Evolutionary conservation across 208 protist species (phyloP).

Genomic region (Trichomonas gallinae): DNA sequence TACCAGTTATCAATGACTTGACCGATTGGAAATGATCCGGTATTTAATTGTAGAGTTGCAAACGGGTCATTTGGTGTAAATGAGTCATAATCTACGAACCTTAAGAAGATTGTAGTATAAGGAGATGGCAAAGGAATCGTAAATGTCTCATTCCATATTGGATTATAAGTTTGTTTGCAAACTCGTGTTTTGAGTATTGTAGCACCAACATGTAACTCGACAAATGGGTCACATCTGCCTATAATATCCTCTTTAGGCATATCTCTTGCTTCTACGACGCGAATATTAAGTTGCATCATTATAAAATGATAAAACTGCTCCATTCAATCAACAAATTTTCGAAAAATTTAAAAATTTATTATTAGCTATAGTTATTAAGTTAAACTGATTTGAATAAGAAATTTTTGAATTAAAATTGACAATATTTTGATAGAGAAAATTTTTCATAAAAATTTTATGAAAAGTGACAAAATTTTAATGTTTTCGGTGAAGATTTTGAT

Average conservation of each 20-base stretch:
- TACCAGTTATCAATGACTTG: background rate
- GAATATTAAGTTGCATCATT: background rate
- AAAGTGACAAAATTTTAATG: too few relatives aligned
- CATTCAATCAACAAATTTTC: too few relatives aligned
- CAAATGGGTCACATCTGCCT: background rate
- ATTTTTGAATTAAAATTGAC: too few relatives aligned
- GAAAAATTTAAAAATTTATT: too few relatives aligned
- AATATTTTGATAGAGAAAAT: too few relatives aligned
- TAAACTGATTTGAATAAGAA: too few relatives aligned
- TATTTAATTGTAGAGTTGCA: background rate
- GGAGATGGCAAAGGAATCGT: background rate
- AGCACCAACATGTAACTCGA: background rate
- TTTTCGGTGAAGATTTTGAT: too few relatives aligned
- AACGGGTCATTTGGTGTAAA: background rate
- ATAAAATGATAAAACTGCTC: background rate
- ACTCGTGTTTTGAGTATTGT: background rate
- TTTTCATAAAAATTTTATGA: too few relatives aligned
- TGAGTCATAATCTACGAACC: background rate
- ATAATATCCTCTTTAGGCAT: background rate
- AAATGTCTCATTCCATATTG: background rate
- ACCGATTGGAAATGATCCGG: background rate
- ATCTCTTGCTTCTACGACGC: background rate
- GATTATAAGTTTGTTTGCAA: background rate
- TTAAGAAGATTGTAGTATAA: background rate
- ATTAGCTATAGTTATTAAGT: too few relatives aligned